Percentiles rank a stretch among this genome's conserved stretches.
These are phyloP conservation scores for Alternaria sp. DNA, from an alignment of 2,329 filamentous ascomycete genomes.

Conservation along the genomic window DNA sequence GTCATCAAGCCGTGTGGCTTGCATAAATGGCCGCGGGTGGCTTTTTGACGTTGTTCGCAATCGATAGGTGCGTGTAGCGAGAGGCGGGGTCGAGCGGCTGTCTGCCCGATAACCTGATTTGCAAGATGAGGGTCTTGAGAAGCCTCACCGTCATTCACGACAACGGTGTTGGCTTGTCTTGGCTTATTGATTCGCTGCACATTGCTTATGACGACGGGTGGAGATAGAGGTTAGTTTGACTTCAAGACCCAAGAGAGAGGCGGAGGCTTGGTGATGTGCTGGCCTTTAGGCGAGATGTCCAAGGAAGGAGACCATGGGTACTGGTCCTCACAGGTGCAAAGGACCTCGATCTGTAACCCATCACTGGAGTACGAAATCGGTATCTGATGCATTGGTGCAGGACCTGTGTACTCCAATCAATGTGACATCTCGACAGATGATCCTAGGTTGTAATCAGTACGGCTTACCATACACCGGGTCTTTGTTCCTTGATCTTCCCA, in stretches of 20 bases:
- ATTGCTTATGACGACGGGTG: neutral
- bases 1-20: neutral
- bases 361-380: neutral
- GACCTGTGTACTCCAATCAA: neutral
- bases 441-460: neutral
- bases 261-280: neutral
- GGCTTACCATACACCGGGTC: neutral
- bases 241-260: neutral
- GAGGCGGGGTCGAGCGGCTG: neutral
- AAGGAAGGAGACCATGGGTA: neutral
- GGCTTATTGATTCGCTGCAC: neutral
- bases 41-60: neutral
- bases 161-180: neutral
- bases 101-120: neutral
- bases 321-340: neutral
- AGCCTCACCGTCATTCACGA: constrained; percentile 1
- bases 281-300: neutral
- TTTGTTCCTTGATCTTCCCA: neutral
- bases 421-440: neutral
- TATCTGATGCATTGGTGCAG: neutral
- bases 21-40: neutral
- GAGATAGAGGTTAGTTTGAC: neutral
- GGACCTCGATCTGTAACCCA: neutral
- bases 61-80: neutral
- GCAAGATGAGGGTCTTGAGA: neutral